Percentiles rank a stretch among this genome's conserved stretches.
These are phyloP conservation scores for Sequoia sempervirens DNA, from an alignment of 75 land plant genomes.

Conservation along the genomic window DNA sequence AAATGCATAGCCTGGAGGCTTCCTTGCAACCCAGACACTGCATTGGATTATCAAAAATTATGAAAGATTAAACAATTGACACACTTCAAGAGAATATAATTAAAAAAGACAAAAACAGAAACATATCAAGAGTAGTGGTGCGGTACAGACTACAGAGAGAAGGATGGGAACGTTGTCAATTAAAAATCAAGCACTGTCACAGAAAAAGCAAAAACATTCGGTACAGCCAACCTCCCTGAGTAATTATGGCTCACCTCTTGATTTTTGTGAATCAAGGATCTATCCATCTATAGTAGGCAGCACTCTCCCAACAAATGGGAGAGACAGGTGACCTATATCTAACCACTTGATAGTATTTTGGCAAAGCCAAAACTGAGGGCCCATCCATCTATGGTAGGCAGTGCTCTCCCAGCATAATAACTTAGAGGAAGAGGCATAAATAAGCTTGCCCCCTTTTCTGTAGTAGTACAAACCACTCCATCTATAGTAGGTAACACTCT, in stretches of 20 bases:
- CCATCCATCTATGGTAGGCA: not conserved
- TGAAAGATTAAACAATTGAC: not conserved
- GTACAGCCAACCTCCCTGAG: not conserved
- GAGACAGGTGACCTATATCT: not conserved
- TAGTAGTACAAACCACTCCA: too few relatives aligned
- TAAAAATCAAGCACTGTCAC: not conserved
- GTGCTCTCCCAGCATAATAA: too few relatives aligned
- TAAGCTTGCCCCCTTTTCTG: too few relatives aligned
- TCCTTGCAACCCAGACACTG: conserved; percentile 85
- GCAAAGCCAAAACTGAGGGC: not conserved
- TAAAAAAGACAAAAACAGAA: not conserved
- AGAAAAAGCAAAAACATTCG: not conserved
- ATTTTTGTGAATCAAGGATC: not conserved
- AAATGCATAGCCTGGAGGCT: conserved; percentile 83
- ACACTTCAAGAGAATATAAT: not conserved
- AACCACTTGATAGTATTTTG: too few relatives aligned
- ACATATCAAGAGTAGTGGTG: not conserved
- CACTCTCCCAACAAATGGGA: not conserved
- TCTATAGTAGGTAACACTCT: too few relatives aligned
- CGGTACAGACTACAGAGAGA: not conserved
- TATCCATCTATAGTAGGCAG: not conserved
- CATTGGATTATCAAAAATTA: not conserved
- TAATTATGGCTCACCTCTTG: not conserved
- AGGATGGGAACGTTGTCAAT: not conserved
- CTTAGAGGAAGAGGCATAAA: too few relatives aligned